Base-by-base conservation (phyloP, 208 protist genomes). In the Phytomonas serpens region DNA sequence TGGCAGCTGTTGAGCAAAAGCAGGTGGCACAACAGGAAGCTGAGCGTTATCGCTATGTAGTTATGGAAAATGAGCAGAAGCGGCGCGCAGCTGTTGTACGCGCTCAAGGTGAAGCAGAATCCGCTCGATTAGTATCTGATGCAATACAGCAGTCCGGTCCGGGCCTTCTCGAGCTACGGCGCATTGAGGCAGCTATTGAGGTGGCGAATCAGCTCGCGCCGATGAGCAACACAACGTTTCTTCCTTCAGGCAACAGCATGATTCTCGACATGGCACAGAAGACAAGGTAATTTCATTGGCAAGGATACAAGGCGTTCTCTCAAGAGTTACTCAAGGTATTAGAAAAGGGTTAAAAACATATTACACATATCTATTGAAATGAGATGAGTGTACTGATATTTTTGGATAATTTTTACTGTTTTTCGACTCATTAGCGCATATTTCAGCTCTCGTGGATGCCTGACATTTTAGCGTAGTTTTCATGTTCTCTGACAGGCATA, bases 1-100 rank as follows among this genome's bases (percentile, higher is more conserved):
- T 98, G 86, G 80, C 84, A 14, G 96, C 97, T 40, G 96, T 99
- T 40, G 97, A 99, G 89, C 82, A 95, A 79, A 99, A 99, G 81
- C 97, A 99, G 82, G 95, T 98, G n/a, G 97, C 96, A n/a, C 96
- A 99, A 87, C 97, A 99, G 85, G 94, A 98, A 72, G 94, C 97
- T 47, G 95, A 99, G 88, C 89, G 94, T 64, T 94, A 93, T 80
- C 85, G 94, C 66, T 99, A 94, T 77, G 86, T 98, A 30, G 97
- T 99, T n/a, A 82, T 95, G 77, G 94, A 98, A 79, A 96, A 95
- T 61, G 94, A 98, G 78, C 93, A 98, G 78, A 95, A 98, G 73
- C 95, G 95, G 29, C 77, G 81, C 34, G 97, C 97, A 2, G 86
- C 93, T 31, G 87, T 99, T 75, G 96, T 98, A 72, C 88, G 93